A percentile compares a stretch with the other conserved stretches of the same genome.
Evolutionary conservation across 208 protist genomes (phyloP).

Genomic region (Histomonas meleagridis): DNA sequence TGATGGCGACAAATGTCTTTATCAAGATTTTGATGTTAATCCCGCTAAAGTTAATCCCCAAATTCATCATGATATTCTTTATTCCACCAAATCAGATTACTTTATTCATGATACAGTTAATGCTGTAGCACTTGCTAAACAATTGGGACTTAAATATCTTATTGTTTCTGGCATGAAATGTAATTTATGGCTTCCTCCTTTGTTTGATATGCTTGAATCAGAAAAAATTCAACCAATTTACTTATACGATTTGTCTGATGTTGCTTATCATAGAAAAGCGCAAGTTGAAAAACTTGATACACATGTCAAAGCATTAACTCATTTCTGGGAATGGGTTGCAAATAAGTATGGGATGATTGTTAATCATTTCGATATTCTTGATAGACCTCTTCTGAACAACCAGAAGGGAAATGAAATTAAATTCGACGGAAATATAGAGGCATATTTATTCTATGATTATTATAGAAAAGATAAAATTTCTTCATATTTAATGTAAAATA

Average conservation of each 20-base stretch:
- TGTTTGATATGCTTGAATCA: neutral
- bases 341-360: neutral
- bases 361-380: neutral
- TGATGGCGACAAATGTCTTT: constrained; percentile 15
- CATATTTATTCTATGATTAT: neutral
- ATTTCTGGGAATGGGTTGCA: neutral
- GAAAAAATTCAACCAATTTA: neutral
- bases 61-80: constrained; percentile 32
- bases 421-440: neutral
- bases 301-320: neutral
- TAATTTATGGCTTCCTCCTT: neutral
- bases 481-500: no score
- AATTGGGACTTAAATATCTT: neutral
- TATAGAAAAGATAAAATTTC: no score
- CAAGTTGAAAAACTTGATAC: neutral
- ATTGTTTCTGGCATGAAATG: constrained; percentile 12
- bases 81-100: neutral
- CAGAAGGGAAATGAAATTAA: neutral
- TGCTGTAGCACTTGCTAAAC: neutral
- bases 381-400: neutral
- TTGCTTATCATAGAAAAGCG: neutral
- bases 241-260: constrained; percentile 24
- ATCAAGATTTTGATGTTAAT: neutral
- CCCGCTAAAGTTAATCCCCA: neutral
- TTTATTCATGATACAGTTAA: neutral